These are phyloP conservation scores for Astrephomene gubernaculifera DNA, from an alignment of 139 green algal genomes.

Conservation along the genomic window DNA sequence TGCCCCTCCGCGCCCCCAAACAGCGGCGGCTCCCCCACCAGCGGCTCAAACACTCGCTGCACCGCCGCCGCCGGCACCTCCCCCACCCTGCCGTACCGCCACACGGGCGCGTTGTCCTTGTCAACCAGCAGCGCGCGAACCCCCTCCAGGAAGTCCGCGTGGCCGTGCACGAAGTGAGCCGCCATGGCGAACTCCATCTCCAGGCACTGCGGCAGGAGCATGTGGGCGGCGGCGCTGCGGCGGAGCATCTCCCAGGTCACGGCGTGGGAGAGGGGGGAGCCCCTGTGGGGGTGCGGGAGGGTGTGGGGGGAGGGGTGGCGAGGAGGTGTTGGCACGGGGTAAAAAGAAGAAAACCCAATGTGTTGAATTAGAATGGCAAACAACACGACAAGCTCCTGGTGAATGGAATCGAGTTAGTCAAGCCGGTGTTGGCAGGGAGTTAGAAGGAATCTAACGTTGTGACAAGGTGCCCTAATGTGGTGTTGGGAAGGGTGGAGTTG, in stretches of 20 bases:
- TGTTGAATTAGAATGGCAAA: too few relatives aligned
- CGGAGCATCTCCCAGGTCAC: constrained; percentile 59
- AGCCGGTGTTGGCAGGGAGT: too few relatives aligned
- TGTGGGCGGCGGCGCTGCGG: constrained; percentile 19
- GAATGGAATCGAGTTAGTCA: too few relatives aligned
- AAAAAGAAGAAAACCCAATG: too few relatives aligned
- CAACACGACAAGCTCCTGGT: too few relatives aligned
- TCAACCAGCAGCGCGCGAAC: constrained; percentile 84
- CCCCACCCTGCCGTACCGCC: constrained; percentile 65
- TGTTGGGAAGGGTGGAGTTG: too few relatives aligned
- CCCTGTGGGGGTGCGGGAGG: constrained; percentile 40
- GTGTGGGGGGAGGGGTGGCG: neutral
- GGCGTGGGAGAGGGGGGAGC: constrained; percentile 63
- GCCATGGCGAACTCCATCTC: constrained; percentile 73
- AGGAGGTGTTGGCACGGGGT: too few relatives aligned
- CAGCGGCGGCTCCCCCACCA: constrained; percentile 9
- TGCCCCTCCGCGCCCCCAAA: too few relatives aligned
- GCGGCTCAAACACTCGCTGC: constrained; percentile 8
- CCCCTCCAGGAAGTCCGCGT: constrained; percentile 76
- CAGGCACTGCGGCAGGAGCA: constrained; percentile 71
- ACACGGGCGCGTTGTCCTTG: constrained; percentile 72
- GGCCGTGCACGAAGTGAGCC: constrained; percentile 49
- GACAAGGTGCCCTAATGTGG: too few relatives aligned
- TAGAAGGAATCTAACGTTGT: too few relatives aligned
- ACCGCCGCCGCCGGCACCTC: constrained; percentile 57